Percentiles rank a stretch among this genome's conserved stretches.
Conservation (phyloP, 305 asterid genomes). For the Solanum hybrid region DNA sequence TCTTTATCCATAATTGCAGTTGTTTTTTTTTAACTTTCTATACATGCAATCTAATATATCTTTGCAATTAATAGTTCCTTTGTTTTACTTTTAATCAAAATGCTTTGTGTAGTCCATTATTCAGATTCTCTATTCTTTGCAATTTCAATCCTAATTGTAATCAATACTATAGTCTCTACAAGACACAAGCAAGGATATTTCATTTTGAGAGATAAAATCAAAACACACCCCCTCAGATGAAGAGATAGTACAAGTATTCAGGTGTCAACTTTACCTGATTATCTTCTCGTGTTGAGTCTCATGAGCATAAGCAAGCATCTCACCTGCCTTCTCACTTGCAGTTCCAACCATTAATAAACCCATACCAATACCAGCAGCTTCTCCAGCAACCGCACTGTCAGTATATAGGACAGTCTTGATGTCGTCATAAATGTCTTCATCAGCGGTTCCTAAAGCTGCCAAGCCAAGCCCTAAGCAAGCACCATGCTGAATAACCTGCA, state of each 20-base stretch:
- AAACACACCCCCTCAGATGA: background rate
- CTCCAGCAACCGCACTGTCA: slow-evolving; percentile 99
- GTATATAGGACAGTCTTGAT: slow-evolving; percentile 80
- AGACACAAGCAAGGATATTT: background rate
- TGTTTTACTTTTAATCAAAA: background rate
- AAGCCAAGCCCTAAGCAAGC: slow-evolving; percentile 99
- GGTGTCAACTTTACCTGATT: slow-evolving; percentile 45
- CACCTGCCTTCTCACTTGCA: slow-evolving; percentile 90
- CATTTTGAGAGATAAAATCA: background rate
- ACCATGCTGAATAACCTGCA: slow-evolving; percentile 98
- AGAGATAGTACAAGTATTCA: background rate
- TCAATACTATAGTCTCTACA: background rate
- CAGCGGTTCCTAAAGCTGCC: slow-evolving; percentile 97
- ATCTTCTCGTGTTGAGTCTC: slow-evolving; percentile 98
- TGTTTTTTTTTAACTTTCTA: background rate
- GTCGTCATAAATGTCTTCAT: slow-evolving; percentile 79
- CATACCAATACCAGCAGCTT: slow-evolving; percentile 98
- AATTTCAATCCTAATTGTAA: background rate
- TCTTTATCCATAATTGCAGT: background rate
- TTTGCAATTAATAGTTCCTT: background rate
- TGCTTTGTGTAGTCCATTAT: background rate
- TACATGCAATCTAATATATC: background rate
- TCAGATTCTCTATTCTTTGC: background rate
- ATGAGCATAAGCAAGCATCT: slow-evolving; percentile 97
- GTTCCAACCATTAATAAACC: slow-evolving; percentile 97